These are phyloP conservation scores for Chytriomyces sp. DNA, from an alignment of 192 early-diverging fungal genomes.

Conservation along the genomic window DNA sequence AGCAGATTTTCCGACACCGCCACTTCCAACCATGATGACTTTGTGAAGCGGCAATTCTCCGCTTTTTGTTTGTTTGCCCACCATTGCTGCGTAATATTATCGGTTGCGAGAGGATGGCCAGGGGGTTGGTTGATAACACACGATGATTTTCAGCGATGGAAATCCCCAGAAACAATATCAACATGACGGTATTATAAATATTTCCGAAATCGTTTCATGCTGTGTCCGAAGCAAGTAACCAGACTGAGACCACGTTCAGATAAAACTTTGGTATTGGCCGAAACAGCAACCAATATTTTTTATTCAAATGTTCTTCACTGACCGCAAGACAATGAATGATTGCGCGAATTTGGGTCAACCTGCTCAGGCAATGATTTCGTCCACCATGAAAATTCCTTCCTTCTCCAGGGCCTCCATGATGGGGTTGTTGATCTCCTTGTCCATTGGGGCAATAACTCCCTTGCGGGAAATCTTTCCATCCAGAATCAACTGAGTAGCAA, in stretches of 20 bases:
- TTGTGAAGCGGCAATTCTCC: conserved; percentile 81
- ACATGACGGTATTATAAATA: too few species aligned
- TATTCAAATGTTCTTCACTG: not conserved
- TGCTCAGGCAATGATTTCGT: conserved; percentile 20
- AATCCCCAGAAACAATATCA: too few species aligned
- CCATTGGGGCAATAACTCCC: conserved; percentile 88
- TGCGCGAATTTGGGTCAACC: not conserved
- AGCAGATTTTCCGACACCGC: conserved; percentile 90
- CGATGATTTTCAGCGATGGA: too few species aligned
- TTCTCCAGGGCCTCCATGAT: conserved; percentile 37
- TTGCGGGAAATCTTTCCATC: conserved; percentile 70
- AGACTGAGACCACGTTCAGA: too few species aligned
- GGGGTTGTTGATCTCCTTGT: conserved; percentile 80
- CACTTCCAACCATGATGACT: conserved; percentile 91
- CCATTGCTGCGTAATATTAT: conserved; percentile 41
- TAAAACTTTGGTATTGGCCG: too few species aligned
- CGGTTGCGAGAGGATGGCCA: too few species aligned
- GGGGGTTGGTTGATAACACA: too few species aligned
- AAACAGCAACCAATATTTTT: too few species aligned
- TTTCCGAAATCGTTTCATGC: too few species aligned
- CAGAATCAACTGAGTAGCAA: conserved; percentile 90
- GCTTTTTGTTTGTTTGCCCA: conserved; percentile 64
- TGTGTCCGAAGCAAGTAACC: too few species aligned
- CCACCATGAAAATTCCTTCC: conserved; percentile 33
- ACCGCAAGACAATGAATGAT: too few species aligned